Conservation (phyloP, 1,139 yeast species). For the Candida frijolesensis region DNA sequence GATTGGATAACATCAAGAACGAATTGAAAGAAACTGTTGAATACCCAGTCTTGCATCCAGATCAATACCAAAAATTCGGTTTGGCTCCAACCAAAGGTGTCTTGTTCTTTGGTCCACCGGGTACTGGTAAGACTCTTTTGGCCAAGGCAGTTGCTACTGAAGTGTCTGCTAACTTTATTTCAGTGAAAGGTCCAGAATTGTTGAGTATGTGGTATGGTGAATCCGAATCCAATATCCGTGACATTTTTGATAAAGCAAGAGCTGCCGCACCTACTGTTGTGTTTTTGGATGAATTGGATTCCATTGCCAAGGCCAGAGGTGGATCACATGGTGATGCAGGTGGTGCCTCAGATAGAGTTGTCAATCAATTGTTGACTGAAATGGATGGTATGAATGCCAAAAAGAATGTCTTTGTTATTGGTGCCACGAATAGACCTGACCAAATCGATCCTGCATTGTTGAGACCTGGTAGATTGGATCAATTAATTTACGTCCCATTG, state of each 20-base stretch:
- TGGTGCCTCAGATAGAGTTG: slow-evolving; percentile 98
- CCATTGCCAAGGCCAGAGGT: slow-evolving; percentile 97
- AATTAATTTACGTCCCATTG: slow-evolving; percentile 95
- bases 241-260: slow-evolving; percentile 96
- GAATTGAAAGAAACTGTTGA: slow-evolving; percentile 98
- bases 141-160: slow-evolving; percentile 99
- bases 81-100: slow-evolving; percentile 98
- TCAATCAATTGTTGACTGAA: slow-evolving; percentile 95
- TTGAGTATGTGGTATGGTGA: slow-evolving; percentile 99
- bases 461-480: slow-evolving; percentile 99
- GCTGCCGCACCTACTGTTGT: slow-evolving; percentile 99
- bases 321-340: slow-evolving; percentile 93
- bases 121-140: slow-evolving; percentile 97
- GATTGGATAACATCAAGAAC: slow-evolving; percentile 90
- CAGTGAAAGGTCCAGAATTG: slow-evolving; percentile 96
- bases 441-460: slow-evolving; percentile 98
- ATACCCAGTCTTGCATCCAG: slow-evolving; percentile 98
- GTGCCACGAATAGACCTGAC: slow-evolving; percentile 99
- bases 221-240: slow-evolving; percentile 95
- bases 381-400: slow-evolving; percentile 99
- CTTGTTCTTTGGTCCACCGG: slow-evolving; percentile 98
- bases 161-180: slow-evolving; percentile 93
- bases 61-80: slow-evolving; percentile 96
- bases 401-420: slow-evolving; percentile 97
- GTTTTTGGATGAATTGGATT: slow-evolving; percentile 95